Conservation (phyloP, 1,284 basidiomycete genomes). For the Quambalaria eucalypti region DNA sequence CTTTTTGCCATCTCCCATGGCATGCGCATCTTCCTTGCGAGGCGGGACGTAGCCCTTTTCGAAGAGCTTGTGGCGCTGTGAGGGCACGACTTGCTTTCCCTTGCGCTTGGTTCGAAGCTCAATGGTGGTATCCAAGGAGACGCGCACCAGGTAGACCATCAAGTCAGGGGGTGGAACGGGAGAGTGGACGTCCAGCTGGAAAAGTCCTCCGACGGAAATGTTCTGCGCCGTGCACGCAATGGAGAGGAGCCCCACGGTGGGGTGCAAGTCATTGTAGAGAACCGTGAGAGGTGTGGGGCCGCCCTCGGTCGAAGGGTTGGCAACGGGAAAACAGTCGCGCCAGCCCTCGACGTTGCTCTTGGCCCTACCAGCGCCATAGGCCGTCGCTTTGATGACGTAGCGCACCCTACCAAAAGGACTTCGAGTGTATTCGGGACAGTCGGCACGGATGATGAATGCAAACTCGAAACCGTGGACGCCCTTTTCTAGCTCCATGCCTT, state of each 20-base stretch:
- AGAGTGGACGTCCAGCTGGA: conserved; percentile 45
- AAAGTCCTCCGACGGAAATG: conserved; percentile 44
- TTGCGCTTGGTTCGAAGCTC: conserved; percentile 35
- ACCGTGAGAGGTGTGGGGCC: conserved; percentile 41
- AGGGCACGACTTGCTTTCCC: conserved; percentile 34
- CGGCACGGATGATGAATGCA: conserved; percentile 43
- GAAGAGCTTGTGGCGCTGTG: conserved; percentile 41
- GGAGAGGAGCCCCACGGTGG: conserved; percentile 42
- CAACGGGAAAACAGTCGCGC: conserved; percentile 44
- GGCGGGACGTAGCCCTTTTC: conserved; percentile 43
- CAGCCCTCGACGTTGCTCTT: conserved; percentile 39
- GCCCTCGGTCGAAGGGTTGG: conserved; percentile 41
- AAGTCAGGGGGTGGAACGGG: conserved; percentile 38
- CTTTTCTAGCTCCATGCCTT: conserved; percentile 38
- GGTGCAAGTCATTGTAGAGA: conserved; percentile 46
- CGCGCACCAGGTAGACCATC: conserved; percentile 42
- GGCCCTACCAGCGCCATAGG: conserved; percentile 40
- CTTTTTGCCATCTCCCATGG: conserved; percentile 28
- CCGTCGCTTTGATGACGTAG: conserved; percentile 45
- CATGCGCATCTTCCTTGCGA: conserved; percentile 29
- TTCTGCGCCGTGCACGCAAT: conserved; percentile 45
- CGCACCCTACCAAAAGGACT: conserved; percentile 39
- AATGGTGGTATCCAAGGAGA: conserved; percentile 41
- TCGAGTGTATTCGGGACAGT: conserved; percentile 42
- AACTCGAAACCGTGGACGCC: conserved; percentile 47